A percentile compares a stretch with the other conserved stretches of the same genome.
These are phyloP conservation scores for Synchytrium microbalum DNA, from an alignment of 371 early-diverging fungal genomes.

Conservation along the genomic window DNA sequence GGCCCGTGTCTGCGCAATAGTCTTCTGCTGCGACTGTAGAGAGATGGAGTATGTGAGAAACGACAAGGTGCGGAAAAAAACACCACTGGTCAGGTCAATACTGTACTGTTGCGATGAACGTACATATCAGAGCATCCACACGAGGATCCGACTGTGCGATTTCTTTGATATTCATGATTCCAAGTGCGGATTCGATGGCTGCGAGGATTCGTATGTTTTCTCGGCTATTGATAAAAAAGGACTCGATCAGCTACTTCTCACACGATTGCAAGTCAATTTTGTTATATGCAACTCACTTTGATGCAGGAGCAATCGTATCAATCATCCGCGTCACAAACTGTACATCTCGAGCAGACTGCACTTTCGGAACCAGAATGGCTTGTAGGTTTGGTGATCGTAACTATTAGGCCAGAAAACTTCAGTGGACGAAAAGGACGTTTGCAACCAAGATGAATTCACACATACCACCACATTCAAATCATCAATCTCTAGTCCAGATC, in stretches of 20 bases:
- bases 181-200: conserved; percentile 78
- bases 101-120: not conserved
- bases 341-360: conserved; percentile 69
- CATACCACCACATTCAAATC: conserved; percentile 72
- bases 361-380: conserved; percentile 86
- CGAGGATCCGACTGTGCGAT: conserved; percentile 20
- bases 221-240: conserved; percentile 30
- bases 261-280: not conserved
- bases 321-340: conserved; percentile 73
- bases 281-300: conserved; percentile 43
- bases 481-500: conserved; percentile 60
- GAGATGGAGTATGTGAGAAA: conserved; percentile 5
- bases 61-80: too few relatives aligned
- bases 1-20: conserved; percentile 80
- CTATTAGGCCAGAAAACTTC: conserved; percentile 20
- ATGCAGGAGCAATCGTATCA: conserved; percentile 60
- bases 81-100: conserved; percentile 7
- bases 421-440: not conserved
- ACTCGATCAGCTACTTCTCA: not conserved
- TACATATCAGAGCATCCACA: conserved; percentile 13
- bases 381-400: conserved; percentile 63
- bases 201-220: conserved; percentile 70
- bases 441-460: not conserved
- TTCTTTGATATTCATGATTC: conserved; percentile 74
- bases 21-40: conserved; percentile 78